Evolutionary conservation across 176 grass and related monocot species (phyloP), one percentile per base, ranked within the genome.

Genomic region (Panicum miliaceum): DNA sequence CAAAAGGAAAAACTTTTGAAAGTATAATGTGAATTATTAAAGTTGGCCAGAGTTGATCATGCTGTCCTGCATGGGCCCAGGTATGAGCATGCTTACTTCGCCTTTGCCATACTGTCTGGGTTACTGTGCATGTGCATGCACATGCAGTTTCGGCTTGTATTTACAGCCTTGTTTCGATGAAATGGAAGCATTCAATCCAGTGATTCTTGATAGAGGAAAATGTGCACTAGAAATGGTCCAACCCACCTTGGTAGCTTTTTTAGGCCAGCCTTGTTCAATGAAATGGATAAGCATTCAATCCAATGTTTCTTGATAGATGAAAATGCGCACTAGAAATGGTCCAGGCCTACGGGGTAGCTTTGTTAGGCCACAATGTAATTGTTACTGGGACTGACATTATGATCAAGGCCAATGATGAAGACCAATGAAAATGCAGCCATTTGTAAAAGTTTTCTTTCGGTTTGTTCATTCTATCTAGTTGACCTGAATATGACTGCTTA

Each of bases 51-150:
- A 77, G 32, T 9, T 41, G 41, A 76, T 51, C 40, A 61, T 69
- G 29, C 71, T 82, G 6, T 29, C 37, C 37, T 76, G 53, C 2
- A 32, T 77, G 79, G 4, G 34, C 42, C 29, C 11, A 36, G 10
- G 64, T 19, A 71, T 35, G 63, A 59, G 34, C 13, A 51, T 63
- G 65, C 35, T 64, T 88, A 34, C 56, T 71, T 83, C 74, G 9
- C 75, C 56, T 71, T 83, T 66, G 9, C 75, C 64, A 78, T 64
- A 27, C 25, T 64, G 42, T 20, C 64, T 56, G 36, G 60, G 23
- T 22, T 78, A 63, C 25, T 53, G 26, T 34, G 56, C 80, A 83
- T 72, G 56, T 73, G 74, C 45, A 26, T 72, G 65, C 86, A 88
- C 73, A 88, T 88, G 86, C 65, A 35, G 35, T 45, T 35, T 78